phyloP scores from a whole-genome alignment of 805 yeast species.

The Metschnikowia continentalis region DNA sequence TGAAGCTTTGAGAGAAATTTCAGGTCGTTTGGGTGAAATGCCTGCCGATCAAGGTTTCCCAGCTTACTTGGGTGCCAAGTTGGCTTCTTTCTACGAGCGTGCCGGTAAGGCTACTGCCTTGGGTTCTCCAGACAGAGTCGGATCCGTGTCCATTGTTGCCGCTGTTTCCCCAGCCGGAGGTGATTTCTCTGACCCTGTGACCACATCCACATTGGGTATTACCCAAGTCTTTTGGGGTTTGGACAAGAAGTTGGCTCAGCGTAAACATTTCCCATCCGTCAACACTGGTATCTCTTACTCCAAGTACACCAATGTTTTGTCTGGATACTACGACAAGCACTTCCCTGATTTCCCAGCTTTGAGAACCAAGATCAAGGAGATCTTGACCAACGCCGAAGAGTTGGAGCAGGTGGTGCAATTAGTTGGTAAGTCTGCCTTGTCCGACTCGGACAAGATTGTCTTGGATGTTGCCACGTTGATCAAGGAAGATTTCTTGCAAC shows the following conservation, averaged over 20 bases:
- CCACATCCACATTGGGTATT: constrained; percentile 96
- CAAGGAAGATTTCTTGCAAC: constrained; percentile 98
- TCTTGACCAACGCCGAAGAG: constrained; percentile 94
- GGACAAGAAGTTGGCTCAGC: constrained; percentile 97
- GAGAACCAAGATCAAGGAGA: constrained; percentile 91
- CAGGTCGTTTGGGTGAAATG: constrained; percentile 99
- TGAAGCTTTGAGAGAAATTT: constrained; percentile 98
- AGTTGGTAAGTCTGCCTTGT: constrained; percentile 96
- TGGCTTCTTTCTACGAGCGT: constrained; percentile 98
- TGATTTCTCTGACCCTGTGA: constrained; percentile 99
- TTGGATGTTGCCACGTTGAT: constrained; percentile 87
- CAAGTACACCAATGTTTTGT: constrained; percentile 71
- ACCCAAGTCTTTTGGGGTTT: constrained; percentile 99
- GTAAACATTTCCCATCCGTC: constrained; percentile 99
- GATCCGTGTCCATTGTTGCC: constrained; percentile 98
- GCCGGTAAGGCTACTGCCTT: constrained; percentile 95
- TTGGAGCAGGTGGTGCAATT: constrained; percentile 98
- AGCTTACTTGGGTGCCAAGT: constrained; percentile 96
- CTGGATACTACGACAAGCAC: constrained; percentile 77
- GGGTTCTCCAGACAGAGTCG: constrained; percentile 94
- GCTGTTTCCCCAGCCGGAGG: constrained; percentile 99
- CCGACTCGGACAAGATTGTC: constrained; percentile 95
- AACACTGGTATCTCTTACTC: constrained; percentile 96
- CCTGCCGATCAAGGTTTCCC: constrained; percentile 99
- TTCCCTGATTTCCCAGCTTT: constrained; percentile 88